These are phyloP conservation scores for Wickerhamiella infanticola DNA, from an alignment of 1,139 yeast genomes.

Conservation along the genomic window DNA sequence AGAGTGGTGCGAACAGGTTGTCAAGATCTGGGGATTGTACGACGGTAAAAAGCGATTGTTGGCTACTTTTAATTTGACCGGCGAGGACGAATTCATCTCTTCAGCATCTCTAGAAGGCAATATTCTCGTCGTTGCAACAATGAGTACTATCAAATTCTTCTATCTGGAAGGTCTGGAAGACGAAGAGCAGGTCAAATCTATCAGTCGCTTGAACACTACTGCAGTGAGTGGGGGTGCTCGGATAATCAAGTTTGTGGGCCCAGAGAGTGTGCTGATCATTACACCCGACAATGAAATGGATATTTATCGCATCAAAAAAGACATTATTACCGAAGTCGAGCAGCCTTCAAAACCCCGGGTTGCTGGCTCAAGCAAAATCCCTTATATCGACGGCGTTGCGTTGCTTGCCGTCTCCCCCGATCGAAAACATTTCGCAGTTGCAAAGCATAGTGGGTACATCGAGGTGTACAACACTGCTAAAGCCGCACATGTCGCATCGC, in stretches of 20 bases:
- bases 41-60: slow-evolving; percentile 11
- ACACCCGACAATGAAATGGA: slow-evolving; percentile 54
- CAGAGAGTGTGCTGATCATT: slow-evolving; percentile 38
- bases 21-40: slow-evolving; percentile 55
- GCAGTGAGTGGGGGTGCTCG: slow-evolving; percentile 35
- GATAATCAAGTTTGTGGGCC: slow-evolving; percentile 27
- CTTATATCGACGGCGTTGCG: slow-evolving; percentile 10
- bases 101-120: slow-evolving; percentile 51
- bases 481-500: slow-evolving; percentile 7
- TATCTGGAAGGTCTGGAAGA: slow-evolving; percentile 26
- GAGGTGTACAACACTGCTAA: slow-evolving; percentile 32
- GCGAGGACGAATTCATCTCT: slow-evolving; percentile 72
- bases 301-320: slow-evolving; percentile 29
- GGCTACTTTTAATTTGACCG: slow-evolving; percentile 16
- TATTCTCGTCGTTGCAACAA: slow-evolving; percentile 61
- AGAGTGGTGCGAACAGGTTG: slow-evolving; percentile 70
- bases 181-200: slow-evolving; percentile 18
- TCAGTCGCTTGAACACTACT: slow-evolving; percentile 22
- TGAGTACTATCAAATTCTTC: slow-evolving; percentile 55
- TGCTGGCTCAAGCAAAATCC: background rate
- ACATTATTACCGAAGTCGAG: slow-evolving; percentile 19
- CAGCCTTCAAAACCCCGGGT: slow-evolving; percentile 21
- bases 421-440: slow-evolving; percentile 11
- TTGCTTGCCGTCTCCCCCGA: slow-evolving; percentile 10
- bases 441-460: slow-evolving; percentile 9